Conservation (phyloP, 306 rosid species). For the Acmispon strigosus region DNA sequence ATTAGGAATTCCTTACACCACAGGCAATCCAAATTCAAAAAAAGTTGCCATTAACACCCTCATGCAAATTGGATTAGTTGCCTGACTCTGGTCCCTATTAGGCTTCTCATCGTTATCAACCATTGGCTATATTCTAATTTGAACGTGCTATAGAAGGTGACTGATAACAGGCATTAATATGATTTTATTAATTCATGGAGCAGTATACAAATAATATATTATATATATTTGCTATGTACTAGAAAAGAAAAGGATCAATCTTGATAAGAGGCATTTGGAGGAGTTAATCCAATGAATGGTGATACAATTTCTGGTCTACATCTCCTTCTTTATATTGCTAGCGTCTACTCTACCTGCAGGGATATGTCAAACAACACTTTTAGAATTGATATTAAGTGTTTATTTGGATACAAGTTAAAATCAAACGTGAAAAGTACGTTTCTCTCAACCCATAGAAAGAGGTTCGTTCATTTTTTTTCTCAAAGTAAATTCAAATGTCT, state of each 20-base stretch:
- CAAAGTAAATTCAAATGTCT: no score
- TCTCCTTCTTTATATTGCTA: conserved; percentile 66
- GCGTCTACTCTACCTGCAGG: conserved; percentile 69
- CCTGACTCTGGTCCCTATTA: background rate
- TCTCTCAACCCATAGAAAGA: no score
- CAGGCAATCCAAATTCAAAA: background rate
- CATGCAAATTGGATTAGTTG: background rate
- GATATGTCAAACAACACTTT: conserved; percentile 18
- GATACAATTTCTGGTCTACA: conserved; percentile 36
- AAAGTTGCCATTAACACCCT: background rate
- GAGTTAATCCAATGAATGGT: conserved; percentile 35
- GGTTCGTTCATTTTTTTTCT: no score
- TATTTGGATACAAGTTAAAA: no score
- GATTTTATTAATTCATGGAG: conserved; percentile 47
- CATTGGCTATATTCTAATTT: background rate
- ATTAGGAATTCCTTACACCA: no score
- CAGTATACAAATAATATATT: conserved; percentile 39
- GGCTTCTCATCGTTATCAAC: background rate
- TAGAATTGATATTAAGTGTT: conserved; percentile 5
- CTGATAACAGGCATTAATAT: conserved; percentile 22
- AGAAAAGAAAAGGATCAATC: conserved; percentile 30
- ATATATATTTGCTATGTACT: conserved; percentile 46
- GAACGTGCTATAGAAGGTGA: background rate
- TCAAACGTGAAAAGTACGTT: no score
- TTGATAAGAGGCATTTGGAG: conserved; percentile 25